Evolutionary conservation across 2,329 filamentous ascomycete genomes (phyloP).

Genomic region (Alternaria infectoria): DNA sequence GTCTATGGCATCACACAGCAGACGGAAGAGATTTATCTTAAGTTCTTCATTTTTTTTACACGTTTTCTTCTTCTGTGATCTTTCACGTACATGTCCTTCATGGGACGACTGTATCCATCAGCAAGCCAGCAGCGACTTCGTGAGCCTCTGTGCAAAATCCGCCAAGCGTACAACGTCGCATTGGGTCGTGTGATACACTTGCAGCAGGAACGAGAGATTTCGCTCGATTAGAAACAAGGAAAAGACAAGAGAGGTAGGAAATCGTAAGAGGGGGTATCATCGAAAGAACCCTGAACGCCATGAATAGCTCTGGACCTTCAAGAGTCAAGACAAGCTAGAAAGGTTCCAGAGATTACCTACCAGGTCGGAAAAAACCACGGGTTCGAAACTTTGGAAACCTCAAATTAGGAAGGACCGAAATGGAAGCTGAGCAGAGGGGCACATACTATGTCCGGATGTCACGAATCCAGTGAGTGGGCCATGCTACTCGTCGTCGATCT

Average conservation of each 20-base stretch:
- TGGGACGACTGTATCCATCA: slow-evolving; percentile 7
- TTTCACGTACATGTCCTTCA: slow-evolving; percentile 5
- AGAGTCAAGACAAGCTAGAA: slow-evolving; percentile 16
- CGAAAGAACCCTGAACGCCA: slow-evolving; percentile 26
- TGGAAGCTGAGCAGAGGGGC: slow-evolving; percentile 7
- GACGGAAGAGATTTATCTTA: not conserved
- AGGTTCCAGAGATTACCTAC: slow-evolving; percentile 25
- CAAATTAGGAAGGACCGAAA: slow-evolving; percentile 18
- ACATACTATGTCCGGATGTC: slow-evolving; percentile 21
- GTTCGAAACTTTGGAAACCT: slow-evolving; percentile 15
- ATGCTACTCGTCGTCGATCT: slow-evolving; percentile 21
- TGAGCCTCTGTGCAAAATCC: not conserved
- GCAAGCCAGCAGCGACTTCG: slow-evolving; percentile 6
- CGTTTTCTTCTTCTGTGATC: slow-evolving; percentile 15
- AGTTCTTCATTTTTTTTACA: slow-evolving; percentile 22
- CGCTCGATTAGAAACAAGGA: slow-evolving; percentile 1
- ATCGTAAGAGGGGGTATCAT: slow-evolving; percentile 34
- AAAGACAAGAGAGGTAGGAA: slow-evolving; percentile 14
- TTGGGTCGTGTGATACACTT: not conserved
- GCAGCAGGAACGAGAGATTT: not conserved
- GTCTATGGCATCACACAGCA: not conserved
- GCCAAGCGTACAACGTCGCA: not conserved
- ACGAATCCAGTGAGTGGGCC: not conserved
- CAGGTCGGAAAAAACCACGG: slow-evolving; percentile 7
- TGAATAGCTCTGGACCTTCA: slow-evolving; percentile 10